phyloP scores from a whole-genome alignment of 176 grass and related monocot genomes.

The Elaeis guineensis region DNA sequence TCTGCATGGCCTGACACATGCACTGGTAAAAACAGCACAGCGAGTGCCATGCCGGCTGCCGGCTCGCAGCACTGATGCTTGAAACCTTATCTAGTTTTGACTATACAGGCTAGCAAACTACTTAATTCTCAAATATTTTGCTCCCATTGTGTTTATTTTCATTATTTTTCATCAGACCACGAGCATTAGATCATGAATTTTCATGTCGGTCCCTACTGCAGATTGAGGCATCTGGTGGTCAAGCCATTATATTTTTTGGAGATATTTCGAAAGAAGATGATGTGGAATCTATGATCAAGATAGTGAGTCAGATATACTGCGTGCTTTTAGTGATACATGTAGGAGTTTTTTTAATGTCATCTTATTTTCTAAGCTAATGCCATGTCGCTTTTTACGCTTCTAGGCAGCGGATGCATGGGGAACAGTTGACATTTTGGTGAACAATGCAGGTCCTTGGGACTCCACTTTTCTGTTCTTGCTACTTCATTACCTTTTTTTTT shows the following conservation, averaged over 20 bases:
- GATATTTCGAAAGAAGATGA: slow-evolving; percentile 97
- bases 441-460: slow-evolving; percentile 71
- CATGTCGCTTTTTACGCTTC: slow-evolving; percentile 16
- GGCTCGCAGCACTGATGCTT: too few species aligned
- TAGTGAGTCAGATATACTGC: slow-evolving; percentile 33
- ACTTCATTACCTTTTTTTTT: slow-evolving; percentile 7
- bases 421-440: slow-evolving; percentile 88
- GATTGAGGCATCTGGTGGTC: slow-evolving; percentile 82
- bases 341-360: background rate
- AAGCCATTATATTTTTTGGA: slow-evolving; percentile 83
- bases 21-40: too few species aligned
- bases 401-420: slow-evolving; percentile 87
- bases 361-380: slow-evolving; percentile 19
- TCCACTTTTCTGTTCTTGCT: slow-evolving; percentile 6
- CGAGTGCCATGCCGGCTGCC: too few species aligned
- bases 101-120: too few species aligned
- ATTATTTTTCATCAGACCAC: too few species aligned
- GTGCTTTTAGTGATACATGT: too few species aligned
- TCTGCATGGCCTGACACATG: too few species aligned
- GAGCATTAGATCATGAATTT: too few species aligned
- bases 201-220: slow-evolving; percentile 8
- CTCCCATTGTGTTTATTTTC: too few species aligned
- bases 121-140: too few species aligned
- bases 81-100: too few species aligned
- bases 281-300: slow-evolving; percentile 96